These are phyloP conservation scores for Westerdykella sp. DNA, from an alignment of 2,329 filamentous ascomycete genomes.

Conservation along the genomic window DNA sequence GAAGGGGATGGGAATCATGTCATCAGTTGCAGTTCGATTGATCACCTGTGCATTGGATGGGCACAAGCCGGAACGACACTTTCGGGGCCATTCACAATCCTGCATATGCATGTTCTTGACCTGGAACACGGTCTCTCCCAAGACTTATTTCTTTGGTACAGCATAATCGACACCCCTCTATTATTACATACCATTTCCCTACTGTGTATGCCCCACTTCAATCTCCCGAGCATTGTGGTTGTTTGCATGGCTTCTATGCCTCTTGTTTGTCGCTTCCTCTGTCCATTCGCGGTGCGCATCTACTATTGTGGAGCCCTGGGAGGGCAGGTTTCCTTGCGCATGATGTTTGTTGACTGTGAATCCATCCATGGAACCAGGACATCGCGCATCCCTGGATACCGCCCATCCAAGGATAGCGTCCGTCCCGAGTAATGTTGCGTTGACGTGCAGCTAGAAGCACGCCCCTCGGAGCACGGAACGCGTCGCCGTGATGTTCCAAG, in stretches of 20 bases:
- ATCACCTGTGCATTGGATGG: not conserved
- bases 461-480: slow-evolving; percentile 12
- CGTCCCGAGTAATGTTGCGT: not conserved
- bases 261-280: slow-evolving; percentile 19
- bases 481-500: slow-evolving; percentile 20
- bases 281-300: slow-evolving; percentile 15
- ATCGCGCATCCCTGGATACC: slow-evolving; percentile 6
- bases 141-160: slow-evolving; percentile 9
- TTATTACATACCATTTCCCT: slow-evolving; percentile 10
- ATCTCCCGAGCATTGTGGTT: slow-evolving; percentile 18
- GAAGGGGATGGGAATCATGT: not conserved
- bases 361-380: slow-evolving; percentile 13
- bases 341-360: slow-evolving; percentile 21
- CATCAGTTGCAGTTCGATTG: not conserved
- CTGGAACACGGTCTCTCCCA: not conserved
- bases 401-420: not conserved
- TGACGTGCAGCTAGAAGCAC: slow-evolving; percentile 2
- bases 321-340: slow-evolving; percentile 15
- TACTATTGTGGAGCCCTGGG: slow-evolving; percentile 7
- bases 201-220: slow-evolving; percentile 11
- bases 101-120: no score
- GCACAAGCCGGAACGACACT: no score
- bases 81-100: no score
- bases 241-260: slow-evolving; percentile 17
- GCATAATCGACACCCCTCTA: slow-evolving; percentile 27